These are phyloP conservation scores for Zostera marina DNA, from an alignment of 116 monocot genomes.

Conservation along the genomic window DNA sequence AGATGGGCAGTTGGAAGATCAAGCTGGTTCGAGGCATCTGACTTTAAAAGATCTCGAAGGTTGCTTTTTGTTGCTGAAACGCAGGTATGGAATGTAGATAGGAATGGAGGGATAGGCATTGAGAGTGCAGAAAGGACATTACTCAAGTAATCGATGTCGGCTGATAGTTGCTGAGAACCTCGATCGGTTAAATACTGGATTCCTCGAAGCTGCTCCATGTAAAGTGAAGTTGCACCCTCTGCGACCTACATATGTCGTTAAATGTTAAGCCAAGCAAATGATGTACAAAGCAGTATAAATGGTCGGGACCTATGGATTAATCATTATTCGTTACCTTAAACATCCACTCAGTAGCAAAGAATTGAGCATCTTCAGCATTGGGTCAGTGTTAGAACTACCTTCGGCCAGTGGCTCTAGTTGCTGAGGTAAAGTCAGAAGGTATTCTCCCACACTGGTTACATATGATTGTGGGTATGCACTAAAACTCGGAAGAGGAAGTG, in stretches of 20 bases:
- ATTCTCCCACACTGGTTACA: conserved; percentile 85
- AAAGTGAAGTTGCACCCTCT: conserved; percentile 78
- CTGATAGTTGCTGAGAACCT: conserved; percentile 72
- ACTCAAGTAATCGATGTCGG: conserved; percentile 83
- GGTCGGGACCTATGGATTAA: background rate
- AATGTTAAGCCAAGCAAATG: background rate
- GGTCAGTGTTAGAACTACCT: conserved; percentile 48
- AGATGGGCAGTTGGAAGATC: conserved; percentile 81
- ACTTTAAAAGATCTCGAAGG: conserved; percentile 46
- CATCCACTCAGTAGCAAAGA: conserved; percentile 97
- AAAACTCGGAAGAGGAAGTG: conserved; percentile 81
- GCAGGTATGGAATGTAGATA: conserved; percentile 59
- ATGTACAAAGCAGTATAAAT: background rate
- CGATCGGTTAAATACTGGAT: conserved; percentile 81
- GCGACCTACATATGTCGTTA: conserved; percentile 37
- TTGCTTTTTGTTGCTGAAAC: conserved; percentile 53
- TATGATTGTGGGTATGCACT: conserved; percentile 87
- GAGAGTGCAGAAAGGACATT: conserved; percentile 92
- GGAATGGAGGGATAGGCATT: conserved; percentile 77
- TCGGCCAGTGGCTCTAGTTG: conserved; percentile 89
- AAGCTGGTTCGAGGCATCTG: conserved; percentile 32
- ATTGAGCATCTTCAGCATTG: conserved; percentile 66
- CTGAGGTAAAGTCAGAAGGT: conserved; percentile 87
- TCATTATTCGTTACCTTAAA: conserved; percentile 58
- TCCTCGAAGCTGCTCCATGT: conserved; percentile 91